Evolutionary conservation across 768 basidiomycete species (phyloP).

Genomic region (Tylopilus subfusipes): DNA sequence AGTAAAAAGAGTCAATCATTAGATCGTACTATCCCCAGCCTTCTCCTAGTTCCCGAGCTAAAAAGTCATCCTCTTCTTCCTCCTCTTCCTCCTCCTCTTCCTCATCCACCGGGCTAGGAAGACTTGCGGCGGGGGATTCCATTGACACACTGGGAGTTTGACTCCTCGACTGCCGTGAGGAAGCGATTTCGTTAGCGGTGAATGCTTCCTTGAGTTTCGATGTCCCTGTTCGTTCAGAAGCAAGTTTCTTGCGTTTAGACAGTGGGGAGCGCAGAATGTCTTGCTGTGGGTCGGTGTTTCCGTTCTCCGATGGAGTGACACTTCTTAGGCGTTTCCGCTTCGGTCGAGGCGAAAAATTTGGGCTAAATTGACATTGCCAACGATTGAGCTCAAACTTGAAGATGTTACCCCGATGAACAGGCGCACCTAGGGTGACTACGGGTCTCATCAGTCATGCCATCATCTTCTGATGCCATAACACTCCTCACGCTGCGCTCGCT

Average conservation of each 20-base stretch:
- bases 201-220: constrained; percentile 70
- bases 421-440: constrained; percentile 44
- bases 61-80: constrained; percentile 74
- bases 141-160: constrained; percentile 20
- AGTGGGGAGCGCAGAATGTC: constrained; percentile 62
- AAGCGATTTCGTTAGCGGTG: constrained; percentile 48
- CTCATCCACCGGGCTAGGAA: constrained; percentile 38
- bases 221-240: constrained; percentile 57
- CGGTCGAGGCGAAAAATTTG: constrained; percentile 38
- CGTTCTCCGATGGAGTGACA: constrained; percentile 64
- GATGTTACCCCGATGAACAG: constrained; percentile 21
- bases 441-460: constrained; percentile 43
- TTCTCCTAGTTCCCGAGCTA: constrained; percentile 76
- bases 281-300: constrained; percentile 35
- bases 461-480: constrained; percentile 48
- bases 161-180: constrained; percentile 16
- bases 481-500: constrained; percentile 42
- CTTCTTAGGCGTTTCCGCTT: constrained; percentile 73
- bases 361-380: constrained; percentile 29
- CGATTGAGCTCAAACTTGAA: constrained; percentile 5
- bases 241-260: constrained; percentile 77
- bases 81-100: constrained; percentile 44
- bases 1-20: neutral
- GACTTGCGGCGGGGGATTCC: constrained; percentile 8
- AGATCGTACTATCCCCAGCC: constrained; percentile 59